Percentiles rank a stretch among this genome's conserved stretches.
phyloP scores from a whole-genome alignment of 768 basidiomycete genomes.

The Russula sp. region DNA sequence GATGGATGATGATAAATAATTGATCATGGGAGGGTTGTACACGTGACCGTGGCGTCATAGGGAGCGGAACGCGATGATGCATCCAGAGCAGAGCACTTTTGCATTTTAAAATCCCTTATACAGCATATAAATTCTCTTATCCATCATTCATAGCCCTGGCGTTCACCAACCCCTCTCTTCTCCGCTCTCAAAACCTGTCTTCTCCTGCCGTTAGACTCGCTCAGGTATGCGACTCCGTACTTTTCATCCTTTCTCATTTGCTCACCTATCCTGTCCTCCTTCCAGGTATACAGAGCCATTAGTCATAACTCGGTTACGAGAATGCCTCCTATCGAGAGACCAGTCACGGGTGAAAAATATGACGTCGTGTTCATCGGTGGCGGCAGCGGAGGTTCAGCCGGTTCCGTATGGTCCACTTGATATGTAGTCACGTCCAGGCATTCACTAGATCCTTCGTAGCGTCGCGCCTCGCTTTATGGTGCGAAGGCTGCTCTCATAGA shows the following conservation, averaged over 20 bases:
- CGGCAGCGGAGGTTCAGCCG: slow-evolving; percentile 88
- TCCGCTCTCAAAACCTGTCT: slow-evolving; percentile 4
- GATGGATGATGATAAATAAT: too few relatives aligned
- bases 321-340: slow-evolving; percentile 69
- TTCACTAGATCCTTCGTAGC: slow-evolving; percentile 37
- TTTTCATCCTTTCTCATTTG: background rate
- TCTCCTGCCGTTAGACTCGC: slow-evolving; percentile 9
- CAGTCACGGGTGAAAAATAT: slow-evolving; percentile 52
- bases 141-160: too few relatives aligned
- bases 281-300: slow-evolving; percentile 43
- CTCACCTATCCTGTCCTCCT: background rate
- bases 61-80: too few relatives aligned
- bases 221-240: background rate
- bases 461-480: slow-evolving; percentile 87
- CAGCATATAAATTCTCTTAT: too few relatives aligned
- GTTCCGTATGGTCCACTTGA: slow-evolving; percentile 55
- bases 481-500: slow-evolving; percentile 92
- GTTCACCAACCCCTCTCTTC: background rate
- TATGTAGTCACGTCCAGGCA: background rate
- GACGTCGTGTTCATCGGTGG: slow-evolving; percentile 89
- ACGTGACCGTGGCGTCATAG: too few relatives aligned
- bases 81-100: too few relatives aligned
- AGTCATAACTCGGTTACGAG: slow-evolving; percentile 32
- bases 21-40: too few relatives aligned
- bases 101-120: too few relatives aligned